Percentiles rank a stretch among this genome's conserved stretches.
phyloP scores from a whole-genome alignment of 352 stramenopile genomes.

The Phytophthora cactorum region DNA sequence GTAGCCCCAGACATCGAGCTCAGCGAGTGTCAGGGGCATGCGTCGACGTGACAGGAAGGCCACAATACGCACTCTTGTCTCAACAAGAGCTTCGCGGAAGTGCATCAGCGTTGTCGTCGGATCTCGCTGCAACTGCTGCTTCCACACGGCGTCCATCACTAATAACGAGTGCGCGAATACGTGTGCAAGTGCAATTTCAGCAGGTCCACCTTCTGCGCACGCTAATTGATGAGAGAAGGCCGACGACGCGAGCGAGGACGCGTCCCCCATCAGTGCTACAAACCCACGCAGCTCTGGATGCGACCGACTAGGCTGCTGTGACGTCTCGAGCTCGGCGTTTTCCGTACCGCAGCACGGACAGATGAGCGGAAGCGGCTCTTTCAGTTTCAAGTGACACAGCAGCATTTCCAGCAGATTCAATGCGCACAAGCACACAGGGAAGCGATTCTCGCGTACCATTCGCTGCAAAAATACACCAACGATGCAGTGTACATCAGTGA shows the following conservation, averaged over 20 bases:
- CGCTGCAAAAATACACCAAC: conserved; percentile 38
- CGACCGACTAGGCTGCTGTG: conserved; percentile 52
- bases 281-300: conserved; percentile 69
- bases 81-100: conserved; percentile 63
- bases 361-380: conserved; percentile 63
- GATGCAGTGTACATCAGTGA: conserved; percentile 4
- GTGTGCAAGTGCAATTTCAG: conserved; percentile 61
- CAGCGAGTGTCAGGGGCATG: conserved; percentile 51
- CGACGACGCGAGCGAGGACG: conserved; percentile 42
- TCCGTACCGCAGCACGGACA: conserved; percentile 78
- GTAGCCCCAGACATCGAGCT: conserved; percentile 59
- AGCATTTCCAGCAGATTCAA: conserved; percentile 76
- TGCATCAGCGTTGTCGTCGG: conserved; percentile 65
- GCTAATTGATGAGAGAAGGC: conserved; percentile 50
- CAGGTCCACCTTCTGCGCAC: conserved; percentile 42
- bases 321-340: conserved; percentile 65
- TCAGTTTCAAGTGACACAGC: conserved; percentile 72
- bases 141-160: conserved; percentile 67
- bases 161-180: conserved; percentile 70
- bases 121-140: conserved; percentile 53
- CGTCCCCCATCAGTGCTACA: conserved; percentile 47
- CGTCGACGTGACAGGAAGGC: conserved; percentile 55
- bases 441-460: conserved; percentile 75
- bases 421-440: conserved; percentile 66
- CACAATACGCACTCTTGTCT: conserved; percentile 54